Evolutionary conservation across 441 rosid species (phyloP).

Genomic region (Populus hybrid): DNA sequence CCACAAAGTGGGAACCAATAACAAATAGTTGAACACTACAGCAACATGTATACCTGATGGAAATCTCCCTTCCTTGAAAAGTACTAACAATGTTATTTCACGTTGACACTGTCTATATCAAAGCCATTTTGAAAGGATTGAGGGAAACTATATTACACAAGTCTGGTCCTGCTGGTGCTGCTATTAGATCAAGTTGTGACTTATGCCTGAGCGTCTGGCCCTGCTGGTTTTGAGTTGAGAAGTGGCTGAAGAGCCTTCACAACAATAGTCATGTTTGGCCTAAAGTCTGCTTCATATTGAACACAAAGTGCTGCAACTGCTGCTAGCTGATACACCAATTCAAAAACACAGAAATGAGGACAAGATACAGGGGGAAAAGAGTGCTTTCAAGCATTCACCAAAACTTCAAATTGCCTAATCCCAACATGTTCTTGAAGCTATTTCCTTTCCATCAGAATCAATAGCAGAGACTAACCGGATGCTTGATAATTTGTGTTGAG

Average conservation of each 20-base stretch:
- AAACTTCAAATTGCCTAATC: neutral
- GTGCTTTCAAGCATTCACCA: neutral
- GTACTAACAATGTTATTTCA: neutral
- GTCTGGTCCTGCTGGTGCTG: neutral
- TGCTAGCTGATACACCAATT: conserved; percentile 54
- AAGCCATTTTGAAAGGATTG: neutral
- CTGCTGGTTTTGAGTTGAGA: conserved; percentile 79
- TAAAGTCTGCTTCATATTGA: conserved; percentile 91
- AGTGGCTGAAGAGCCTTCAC: conserved; percentile 97
- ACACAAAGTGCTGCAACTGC: conserved; percentile 98
- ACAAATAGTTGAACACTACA: neutral
- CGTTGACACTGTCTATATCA: neutral
- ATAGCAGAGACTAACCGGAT: neutral
- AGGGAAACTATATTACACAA: neutral
- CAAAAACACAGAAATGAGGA: neutral
- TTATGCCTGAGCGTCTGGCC: conserved; percentile 51
- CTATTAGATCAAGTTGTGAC: neutral
- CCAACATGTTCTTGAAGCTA: neutral
- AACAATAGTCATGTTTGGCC: conserved; percentile 98
- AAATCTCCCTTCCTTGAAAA: neutral
- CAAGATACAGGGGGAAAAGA: neutral
- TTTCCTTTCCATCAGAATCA: too few relatives aligned
- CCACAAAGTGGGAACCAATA: neutral
- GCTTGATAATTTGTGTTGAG: neutral
- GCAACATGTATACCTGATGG: neutral